Evolutionary conservation across 441 rosid species (phyloP).

Genomic region (Eruca vesicaria): DNA sequence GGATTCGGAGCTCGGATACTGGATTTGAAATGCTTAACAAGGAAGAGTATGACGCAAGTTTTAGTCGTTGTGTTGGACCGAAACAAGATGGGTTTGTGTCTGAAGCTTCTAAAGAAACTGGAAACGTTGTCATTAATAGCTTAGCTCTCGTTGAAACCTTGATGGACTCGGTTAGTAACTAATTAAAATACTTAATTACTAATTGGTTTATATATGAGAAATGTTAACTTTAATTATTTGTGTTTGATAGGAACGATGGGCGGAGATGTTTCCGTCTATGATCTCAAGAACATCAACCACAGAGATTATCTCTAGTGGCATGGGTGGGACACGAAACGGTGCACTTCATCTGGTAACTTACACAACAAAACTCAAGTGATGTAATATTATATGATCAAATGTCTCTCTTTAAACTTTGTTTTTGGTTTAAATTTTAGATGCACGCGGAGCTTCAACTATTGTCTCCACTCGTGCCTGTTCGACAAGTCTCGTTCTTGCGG

Average conservation of each 20-base stretch:
- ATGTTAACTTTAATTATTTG: too few relatives aligned
- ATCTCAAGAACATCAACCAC: conserved; percentile 47
- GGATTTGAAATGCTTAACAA: conserved; percentile 64
- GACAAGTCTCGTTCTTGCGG: conserved; percentile 79
- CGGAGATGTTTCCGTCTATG: conserved; percentile 55
- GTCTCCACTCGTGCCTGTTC: conserved; percentile 88
- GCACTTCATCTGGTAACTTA: conserved; percentile 40
- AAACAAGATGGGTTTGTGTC: conserved; percentile 56
- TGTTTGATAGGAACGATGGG: conserved; percentile 50
- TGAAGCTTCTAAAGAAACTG: conserved; percentile 82
- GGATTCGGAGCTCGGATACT: conserved; percentile 63
- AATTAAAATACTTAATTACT: background rate
- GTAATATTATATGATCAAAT: background rate
- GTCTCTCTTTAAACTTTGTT: background rate
- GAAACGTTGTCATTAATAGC: conserved; percentile 79
- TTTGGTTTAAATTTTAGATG: conserved; percentile 50
- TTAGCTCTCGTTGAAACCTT: conserved; percentile 81
- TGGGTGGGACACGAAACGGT: conserved; percentile 57
- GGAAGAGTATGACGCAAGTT: conserved; percentile 63
- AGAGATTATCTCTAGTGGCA: conserved; percentile 49
- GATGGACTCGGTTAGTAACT: conserved; percentile 75
- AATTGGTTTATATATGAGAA: background rate
- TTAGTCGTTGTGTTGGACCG: conserved; percentile 58
- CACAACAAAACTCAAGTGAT: background rate
- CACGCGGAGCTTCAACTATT: conserved; percentile 85